These are phyloP conservation scores for Calonectria leucothoes DNA, from an alignment of 2,329 filamentous ascomycete species.

Conservation along the genomic window DNA sequence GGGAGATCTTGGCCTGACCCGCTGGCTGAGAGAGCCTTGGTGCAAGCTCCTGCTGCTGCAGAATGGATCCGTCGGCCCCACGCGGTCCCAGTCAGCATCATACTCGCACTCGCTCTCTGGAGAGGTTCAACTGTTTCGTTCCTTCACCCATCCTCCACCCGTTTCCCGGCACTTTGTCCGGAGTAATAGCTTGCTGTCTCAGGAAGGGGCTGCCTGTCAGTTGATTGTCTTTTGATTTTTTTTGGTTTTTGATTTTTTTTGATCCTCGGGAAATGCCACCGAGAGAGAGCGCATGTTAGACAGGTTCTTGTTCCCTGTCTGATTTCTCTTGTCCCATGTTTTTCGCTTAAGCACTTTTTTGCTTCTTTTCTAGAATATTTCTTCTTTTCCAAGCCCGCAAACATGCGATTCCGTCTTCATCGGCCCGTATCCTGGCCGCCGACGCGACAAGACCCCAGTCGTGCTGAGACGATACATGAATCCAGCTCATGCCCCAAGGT, in stretches of 20 bases:
- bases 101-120: neutral
- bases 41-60: neutral
- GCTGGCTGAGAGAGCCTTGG: neutral
- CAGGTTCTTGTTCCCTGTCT: neutral
- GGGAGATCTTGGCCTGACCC: too few species aligned
- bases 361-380: slow-evolving; percentile 21
- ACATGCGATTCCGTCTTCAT: slow-evolving; percentile 29
- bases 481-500: slow-evolving; percentile 27
- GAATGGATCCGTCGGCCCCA: slow-evolving; percentile 10
- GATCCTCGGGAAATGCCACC: neutral
- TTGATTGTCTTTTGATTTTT: neutral
- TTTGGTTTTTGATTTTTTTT: neutral
- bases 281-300: neutral
- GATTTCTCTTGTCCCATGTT: neutral
- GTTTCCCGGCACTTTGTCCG: neutral
- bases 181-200: neutral
- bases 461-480: slow-evolving; percentile 32
- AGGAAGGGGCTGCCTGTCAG: neutral
- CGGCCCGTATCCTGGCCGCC: slow-evolving; percentile 25
- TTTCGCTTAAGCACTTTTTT: slow-evolving; percentile 6
- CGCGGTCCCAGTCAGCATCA: neutral
- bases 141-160: slow-evolving; percentile 5
- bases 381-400: slow-evolving; percentile 28
- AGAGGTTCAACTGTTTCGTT: neutral
- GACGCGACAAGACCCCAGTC: slow-evolving; percentile 23